Evolutionary conservation across 2,329 filamentous ascomycete genomes (phyloP).

Genomic region (Cercospora sp.): DNA sequence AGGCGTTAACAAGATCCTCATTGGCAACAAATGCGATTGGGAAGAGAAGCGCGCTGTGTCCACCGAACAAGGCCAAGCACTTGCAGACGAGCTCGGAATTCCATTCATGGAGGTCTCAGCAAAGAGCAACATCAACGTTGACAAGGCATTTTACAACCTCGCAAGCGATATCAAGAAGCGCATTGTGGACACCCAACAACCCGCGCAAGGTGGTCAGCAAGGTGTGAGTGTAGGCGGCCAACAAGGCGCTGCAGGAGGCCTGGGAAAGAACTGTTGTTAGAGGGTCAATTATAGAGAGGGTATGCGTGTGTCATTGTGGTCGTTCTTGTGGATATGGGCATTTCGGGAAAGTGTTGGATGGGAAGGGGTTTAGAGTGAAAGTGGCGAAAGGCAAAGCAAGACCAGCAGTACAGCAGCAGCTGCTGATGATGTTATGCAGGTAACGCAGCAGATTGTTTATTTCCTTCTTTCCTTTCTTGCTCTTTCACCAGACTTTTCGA

Average conservation of each 20-base stretch:
- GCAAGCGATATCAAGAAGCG: conserved; percentile 98
- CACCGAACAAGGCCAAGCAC: conserved; percentile 86
- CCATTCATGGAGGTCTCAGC: conserved; percentile 98
- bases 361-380: neutral
- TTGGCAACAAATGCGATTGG: conserved; percentile 99
- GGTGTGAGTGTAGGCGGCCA: conserved; percentile 37
- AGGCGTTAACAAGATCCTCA: conserved; percentile 99
- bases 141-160: conserved; percentile 95
- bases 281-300: neutral
- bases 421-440: conserved; percentile 3
- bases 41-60: conserved; percentile 96
- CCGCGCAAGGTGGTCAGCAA: conserved; percentile 74
- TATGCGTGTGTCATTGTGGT: neutral
- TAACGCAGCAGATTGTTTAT: conserved; percentile 4
- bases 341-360: neutral
- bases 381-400: neutral
- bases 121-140: conserved; percentile 99
- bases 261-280: conserved; percentile 66
- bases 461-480: neutral
- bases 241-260: conserved; percentile 32
- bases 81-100: conserved; percentile 94
- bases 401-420: conserved; percentile 1
- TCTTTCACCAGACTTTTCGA: neutral
- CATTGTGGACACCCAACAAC: conserved; percentile 73
- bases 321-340: neutral